Percentiles rank a stretch among this genome's conserved stretches.
phyloP scores from a whole-genome alignment of 2,329 filamentous ascomycete species.

The Sarocladium brachiariae region DNA sequence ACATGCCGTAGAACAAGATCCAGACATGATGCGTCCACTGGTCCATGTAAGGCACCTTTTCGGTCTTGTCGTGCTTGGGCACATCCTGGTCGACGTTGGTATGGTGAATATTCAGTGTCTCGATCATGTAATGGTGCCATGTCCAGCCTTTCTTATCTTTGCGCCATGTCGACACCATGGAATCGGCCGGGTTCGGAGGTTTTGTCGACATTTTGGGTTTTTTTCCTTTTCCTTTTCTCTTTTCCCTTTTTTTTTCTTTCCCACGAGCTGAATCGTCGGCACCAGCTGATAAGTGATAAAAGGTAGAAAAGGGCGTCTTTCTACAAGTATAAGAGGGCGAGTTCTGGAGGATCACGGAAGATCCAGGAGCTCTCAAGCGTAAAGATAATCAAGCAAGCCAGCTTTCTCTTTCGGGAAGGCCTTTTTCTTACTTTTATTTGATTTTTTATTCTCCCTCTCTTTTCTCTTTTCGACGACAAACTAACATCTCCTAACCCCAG shows the following conservation, averaged over 20 bases:
- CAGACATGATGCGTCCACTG: slow-evolving; percentile 23
- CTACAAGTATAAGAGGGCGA: too few species aligned
- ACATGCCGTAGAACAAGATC: slow-evolving; percentile 24
- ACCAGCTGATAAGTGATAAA: too few species aligned
- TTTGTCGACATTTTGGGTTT: background rate
- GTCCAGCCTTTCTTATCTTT: slow-evolving; percentile 14
- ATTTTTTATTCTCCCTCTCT: too few species aligned
- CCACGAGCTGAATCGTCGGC: too few species aligned
- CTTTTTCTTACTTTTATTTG: too few species aligned
- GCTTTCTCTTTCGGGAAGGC: too few species aligned
- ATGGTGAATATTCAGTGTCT: slow-evolving; percentile 14
- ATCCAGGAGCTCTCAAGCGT: too few species aligned
- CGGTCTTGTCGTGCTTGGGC: slow-evolving; percentile 25
- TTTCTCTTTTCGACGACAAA: background rate
- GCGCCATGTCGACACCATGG: slow-evolving; percentile 18
- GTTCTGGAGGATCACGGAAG: too few species aligned
- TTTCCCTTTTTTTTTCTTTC: too few species aligned
- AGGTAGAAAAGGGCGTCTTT: too few species aligned
- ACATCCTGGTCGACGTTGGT: slow-evolving; percentile 13
- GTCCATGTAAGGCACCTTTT: slow-evolving; percentile 23
- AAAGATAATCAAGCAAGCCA: too few species aligned
- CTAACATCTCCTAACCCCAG: background rate
- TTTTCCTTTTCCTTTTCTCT: too few species aligned
- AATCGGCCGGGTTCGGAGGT: slow-evolving; percentile 16
- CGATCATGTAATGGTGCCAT: slow-evolving; percentile 14